A percentile compares a stretch with the other conserved stretches of the same genome.
Evolutionary conservation across 1,139 yeast species (phyloP).

Genomic region (Magnusiomyces clavatus): DNA sequence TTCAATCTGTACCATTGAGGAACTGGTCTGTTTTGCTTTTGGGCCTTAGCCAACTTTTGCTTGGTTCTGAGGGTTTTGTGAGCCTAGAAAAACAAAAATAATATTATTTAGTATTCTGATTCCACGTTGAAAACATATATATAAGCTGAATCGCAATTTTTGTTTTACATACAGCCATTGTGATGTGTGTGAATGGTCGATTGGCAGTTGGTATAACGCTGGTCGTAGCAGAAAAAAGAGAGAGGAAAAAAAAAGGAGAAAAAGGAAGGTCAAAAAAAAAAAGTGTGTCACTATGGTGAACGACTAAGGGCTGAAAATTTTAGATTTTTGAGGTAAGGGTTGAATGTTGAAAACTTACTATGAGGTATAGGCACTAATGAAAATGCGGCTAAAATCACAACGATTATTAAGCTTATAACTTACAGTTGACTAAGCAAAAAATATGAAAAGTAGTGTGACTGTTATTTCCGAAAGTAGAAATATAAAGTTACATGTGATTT

Average conservation of each 20-base stretch:
- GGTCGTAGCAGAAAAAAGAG: constrained; percentile 5
- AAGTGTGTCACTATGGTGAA: neutral
- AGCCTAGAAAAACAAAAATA: constrained; percentile 37
- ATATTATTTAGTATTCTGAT: neutral
- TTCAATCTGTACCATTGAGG: constrained; percentile 99
- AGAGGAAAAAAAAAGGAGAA: constrained; percentile 1
- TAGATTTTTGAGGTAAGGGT: neutral
- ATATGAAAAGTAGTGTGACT: neutral
- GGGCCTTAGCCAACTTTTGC: constrained; percentile 99
- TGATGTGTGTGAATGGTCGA: constrained; percentile 7
- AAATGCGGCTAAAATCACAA: too few species aligned
- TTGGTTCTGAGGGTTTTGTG: constrained; percentile 97
- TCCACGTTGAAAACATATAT: neutral
- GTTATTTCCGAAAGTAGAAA: neutral
- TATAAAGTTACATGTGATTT: neutral
- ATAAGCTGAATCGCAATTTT: neutral
- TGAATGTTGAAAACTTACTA: neutral
- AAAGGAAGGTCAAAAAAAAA: constrained; percentile 1
- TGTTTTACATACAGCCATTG: constrained; percentile 15
- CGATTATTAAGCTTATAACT: too few species aligned
- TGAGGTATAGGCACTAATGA: neutral
- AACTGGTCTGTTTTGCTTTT: constrained; percentile 99
- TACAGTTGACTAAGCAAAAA: neutral
- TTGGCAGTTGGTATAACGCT: constrained; percentile 2
- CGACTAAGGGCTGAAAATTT: constrained; percentile 4